Conservation (phyloP, 192 early-diverging fungal species). For the Borealophlyctis nickersoniae region DNA sequence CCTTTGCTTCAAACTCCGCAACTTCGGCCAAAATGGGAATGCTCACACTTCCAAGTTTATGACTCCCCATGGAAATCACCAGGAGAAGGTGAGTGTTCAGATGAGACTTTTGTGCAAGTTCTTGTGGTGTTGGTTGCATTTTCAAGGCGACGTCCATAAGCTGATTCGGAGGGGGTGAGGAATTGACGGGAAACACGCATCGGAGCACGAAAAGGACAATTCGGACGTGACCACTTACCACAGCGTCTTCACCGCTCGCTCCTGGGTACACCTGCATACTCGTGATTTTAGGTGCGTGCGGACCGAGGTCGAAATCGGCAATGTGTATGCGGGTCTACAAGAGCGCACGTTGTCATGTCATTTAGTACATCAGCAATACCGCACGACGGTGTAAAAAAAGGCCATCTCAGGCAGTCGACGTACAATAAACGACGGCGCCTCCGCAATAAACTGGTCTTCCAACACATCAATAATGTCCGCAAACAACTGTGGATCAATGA, state of each 20-base stretch:
- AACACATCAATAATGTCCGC: constrained; percentile 23
- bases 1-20: constrained; percentile 22
- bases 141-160: constrained; percentile 26
- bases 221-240: background rate
- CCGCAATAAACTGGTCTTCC: constrained; percentile 28
- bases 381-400: too few relatives aligned
- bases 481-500: constrained; percentile 30
- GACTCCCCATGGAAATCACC: constrained; percentile 18
- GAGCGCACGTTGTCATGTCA: background rate
- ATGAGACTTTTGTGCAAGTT: constrained; percentile 14
- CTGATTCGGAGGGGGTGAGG: too few relatives aligned
- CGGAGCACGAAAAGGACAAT: too few relatives aligned
- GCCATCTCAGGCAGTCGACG: too few relatives aligned
- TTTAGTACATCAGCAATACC: too few relatives aligned
- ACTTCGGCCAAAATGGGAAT: constrained; percentile 26
- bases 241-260: constrained; percentile 24
- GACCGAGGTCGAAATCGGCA: constrained; percentile 31
- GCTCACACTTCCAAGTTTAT: constrained; percentile 21
- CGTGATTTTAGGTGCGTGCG: constrained; percentile 25
- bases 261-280: constrained; percentile 27
- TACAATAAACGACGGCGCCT: constrained; percentile 26
- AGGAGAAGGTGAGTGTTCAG: constrained; percentile 27
- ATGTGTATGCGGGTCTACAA: constrained; percentile 3
- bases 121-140: constrained; percentile 23
- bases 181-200: too few relatives aligned